A percentile compares a stretch with the other conserved stretches of the same genome.
Evolutionary conservation across 2,329 filamentous ascomycete species (phyloP).

Genomic region (Colletotrichum brevisporum): DNA sequence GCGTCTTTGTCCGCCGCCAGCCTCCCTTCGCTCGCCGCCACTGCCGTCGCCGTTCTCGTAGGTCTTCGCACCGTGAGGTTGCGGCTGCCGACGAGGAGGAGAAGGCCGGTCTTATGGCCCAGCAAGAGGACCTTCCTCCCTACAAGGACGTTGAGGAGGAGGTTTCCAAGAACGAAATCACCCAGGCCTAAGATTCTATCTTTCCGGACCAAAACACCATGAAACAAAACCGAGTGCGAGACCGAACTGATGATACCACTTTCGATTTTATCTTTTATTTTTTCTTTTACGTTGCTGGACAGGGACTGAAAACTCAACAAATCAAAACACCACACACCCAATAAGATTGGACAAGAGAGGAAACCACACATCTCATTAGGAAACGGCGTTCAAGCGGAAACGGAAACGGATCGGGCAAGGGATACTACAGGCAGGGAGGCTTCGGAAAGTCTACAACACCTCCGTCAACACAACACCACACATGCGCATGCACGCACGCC

Average conservation of each 20-base stretch:
- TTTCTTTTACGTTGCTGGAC: slow-evolving; percentile 19
- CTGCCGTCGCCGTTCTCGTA: slow-evolving; percentile 51
- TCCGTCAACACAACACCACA: not conserved
- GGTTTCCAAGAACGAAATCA: slow-evolving; percentile 12
- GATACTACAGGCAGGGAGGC: not conserved
- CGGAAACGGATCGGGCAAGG: slow-evolving; percentile 15
- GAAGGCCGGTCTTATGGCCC: slow-evolving; percentile 64
- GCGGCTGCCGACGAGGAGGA: slow-evolving; percentile 58
- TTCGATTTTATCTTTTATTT: slow-evolving; percentile 30
- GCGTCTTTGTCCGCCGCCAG: slow-evolving; percentile 62
- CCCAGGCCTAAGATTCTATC: slow-evolving; percentile 27
- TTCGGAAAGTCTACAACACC: not conserved
- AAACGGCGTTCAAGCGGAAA: slow-evolving; percentile 21
- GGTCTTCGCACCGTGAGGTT: slow-evolving; percentile 55
- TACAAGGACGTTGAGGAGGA: slow-evolving; percentile 47
- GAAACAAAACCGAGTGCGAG: slow-evolving; percentile 4
- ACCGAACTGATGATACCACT: slow-evolving; percentile 39
- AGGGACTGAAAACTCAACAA: slow-evolving; percentile 8
- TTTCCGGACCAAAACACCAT: slow-evolving; percentile 4
- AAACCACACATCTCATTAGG: slow-evolving; percentile 35
- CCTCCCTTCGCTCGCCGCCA: slow-evolving; percentile 49
- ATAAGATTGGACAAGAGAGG: slow-evolving; percentile 39
- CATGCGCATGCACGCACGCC: not conserved
- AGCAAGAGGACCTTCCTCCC: slow-evolving; percentile 48
- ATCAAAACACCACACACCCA: slow-evolving; percentile 12